Conservation (phyloP, 2,329 filamentous ascomycete species). For the Monosporascus cannonballus region DNA sequence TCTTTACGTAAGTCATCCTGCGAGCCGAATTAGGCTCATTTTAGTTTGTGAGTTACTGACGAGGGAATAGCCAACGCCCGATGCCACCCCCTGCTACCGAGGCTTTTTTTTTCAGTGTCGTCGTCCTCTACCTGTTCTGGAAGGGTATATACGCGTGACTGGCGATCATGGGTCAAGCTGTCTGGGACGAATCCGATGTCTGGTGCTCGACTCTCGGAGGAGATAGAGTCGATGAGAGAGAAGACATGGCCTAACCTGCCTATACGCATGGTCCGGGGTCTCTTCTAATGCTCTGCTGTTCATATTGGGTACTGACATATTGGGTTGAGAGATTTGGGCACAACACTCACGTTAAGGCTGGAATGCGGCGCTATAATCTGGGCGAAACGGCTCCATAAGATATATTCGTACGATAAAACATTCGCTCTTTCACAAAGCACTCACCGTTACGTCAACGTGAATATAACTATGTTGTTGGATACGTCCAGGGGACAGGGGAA, state of each 20-base stretch:
- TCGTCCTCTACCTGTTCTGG: conserved; percentile 57
- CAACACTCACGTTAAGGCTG: no score
- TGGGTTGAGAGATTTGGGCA: no score
- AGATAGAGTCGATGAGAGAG: conserved; percentile 23
- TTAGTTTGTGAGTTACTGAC: conserved; percentile 6
- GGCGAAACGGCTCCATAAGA: no score
- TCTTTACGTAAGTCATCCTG: conserved; percentile 39
- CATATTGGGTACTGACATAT: no score
- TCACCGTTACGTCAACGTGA: no score
- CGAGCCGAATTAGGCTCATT: no score
- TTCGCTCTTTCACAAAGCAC: no score
- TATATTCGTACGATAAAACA: no score
- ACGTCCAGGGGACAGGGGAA: no score
- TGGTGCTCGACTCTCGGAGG: conserved; percentile 48
- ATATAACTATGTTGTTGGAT: no score
- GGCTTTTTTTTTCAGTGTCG: conserved; percentile 57
- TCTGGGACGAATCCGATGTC: conserved; percentile 57
- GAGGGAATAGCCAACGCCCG: conserved; percentile 24
- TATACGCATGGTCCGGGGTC: conserved; percentile 24
- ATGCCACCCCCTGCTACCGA: conserved; percentile 30
- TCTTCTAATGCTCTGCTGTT: conserved; percentile 25
- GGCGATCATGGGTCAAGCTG: conserved; percentile 50
- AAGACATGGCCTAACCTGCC: conserved; percentile 32
- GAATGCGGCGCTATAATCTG: no score
- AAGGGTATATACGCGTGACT: conserved; percentile 51